Evolutionary conservation across 2,329 filamentous ascomycete species (phyloP).

Genomic region (Diaporthe eres): DNA sequence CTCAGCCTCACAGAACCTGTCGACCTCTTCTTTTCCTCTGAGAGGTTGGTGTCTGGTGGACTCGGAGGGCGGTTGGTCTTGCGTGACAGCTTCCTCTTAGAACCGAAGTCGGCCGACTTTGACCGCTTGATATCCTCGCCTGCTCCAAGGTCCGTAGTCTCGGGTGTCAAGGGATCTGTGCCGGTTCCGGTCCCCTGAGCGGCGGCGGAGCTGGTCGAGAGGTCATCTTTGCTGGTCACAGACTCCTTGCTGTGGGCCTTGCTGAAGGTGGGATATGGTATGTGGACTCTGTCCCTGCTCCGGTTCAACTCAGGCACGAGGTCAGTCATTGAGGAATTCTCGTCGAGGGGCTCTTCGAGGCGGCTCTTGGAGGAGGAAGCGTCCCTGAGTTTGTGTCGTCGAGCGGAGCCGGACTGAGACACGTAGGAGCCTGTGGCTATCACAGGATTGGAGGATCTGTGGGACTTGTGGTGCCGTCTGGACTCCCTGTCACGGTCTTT

Average conservation of each 20-base stretch:
- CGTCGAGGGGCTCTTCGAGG: conserved; percentile 39
- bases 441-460: conserved; percentile 58
- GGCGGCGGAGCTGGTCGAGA: conserved; percentile 53
- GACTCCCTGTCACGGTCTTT: conserved; percentile 51
- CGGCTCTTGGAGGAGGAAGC: conserved; percentile 42
- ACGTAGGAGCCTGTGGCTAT: conserved; percentile 54
- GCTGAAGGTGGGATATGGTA: conserved; percentile 87
- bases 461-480: conserved; percentile 58
- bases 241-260: conserved; percentile 94
- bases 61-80: conserved; percentile 70
- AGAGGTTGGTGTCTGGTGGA: conserved; percentile 74
- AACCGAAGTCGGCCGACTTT: conserved; percentile 61
- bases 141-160: conserved; percentile 77
- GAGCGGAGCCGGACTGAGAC: conserved; percentile 51
- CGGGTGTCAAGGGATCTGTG: conserved; percentile 76
- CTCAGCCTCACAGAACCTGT: conserved; percentile 49
- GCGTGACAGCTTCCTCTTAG: conserved; percentile 51
- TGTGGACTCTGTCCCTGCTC: conserved; percentile 61
- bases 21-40: conserved; percentile 58
- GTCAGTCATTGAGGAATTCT: conserved; percentile 59
- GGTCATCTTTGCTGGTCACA: conserved; percentile 73
- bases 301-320: conserved; percentile 63
- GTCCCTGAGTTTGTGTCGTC: conserved; percentile 47
- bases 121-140: conserved; percentile 62
- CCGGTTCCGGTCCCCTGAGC: conserved; percentile 57